Evolutionary conservation across 2,329 filamentous ascomycete genomes (phyloP).

Genomic region (Pyrenophora teres): DNA sequence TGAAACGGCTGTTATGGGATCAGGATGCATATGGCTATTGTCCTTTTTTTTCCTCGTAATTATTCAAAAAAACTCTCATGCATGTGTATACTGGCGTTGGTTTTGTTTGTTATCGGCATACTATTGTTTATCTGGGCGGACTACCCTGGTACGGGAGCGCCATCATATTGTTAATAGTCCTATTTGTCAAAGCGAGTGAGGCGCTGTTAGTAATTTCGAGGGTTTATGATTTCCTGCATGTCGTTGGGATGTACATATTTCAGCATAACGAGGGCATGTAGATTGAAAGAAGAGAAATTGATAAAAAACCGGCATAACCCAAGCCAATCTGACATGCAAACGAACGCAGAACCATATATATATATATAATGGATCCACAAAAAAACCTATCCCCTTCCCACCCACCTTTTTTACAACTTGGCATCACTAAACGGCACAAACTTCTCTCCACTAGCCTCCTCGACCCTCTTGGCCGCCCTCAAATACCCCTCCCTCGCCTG

Average conservation of each 20-base stretch:
- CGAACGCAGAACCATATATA: too few relatives aligned
- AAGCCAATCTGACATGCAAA: too few relatives aligned
- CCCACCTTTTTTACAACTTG: conserved; percentile 3
- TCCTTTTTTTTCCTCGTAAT: background rate
- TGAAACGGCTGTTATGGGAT: background rate
- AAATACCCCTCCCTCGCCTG: conserved; percentile 54
- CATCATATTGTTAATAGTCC: background rate
- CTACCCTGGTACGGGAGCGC: background rate
- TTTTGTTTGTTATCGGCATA: background rate
- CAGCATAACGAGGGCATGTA: too few relatives aligned
- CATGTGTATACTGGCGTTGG: background rate
- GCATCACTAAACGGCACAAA: conserved; percentile 42
- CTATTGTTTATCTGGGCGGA: background rate
- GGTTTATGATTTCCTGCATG: too few relatives aligned
- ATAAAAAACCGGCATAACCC: too few relatives aligned
- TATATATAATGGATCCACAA: too few relatives aligned
- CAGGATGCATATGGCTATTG: background rate
- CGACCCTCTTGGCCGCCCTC: conserved; percentile 55
- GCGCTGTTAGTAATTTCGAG: too few relatives aligned
- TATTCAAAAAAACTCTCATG: background rate
- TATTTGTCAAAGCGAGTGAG: too few relatives aligned
- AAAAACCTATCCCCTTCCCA: too few relatives aligned
- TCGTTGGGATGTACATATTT: too few relatives aligned
- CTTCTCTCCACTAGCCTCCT: conserved; percentile 48
- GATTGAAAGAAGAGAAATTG: too few relatives aligned